Conservation (phyloP, 768 basidiomycete species). For the Lactarius psammicola region DNA sequence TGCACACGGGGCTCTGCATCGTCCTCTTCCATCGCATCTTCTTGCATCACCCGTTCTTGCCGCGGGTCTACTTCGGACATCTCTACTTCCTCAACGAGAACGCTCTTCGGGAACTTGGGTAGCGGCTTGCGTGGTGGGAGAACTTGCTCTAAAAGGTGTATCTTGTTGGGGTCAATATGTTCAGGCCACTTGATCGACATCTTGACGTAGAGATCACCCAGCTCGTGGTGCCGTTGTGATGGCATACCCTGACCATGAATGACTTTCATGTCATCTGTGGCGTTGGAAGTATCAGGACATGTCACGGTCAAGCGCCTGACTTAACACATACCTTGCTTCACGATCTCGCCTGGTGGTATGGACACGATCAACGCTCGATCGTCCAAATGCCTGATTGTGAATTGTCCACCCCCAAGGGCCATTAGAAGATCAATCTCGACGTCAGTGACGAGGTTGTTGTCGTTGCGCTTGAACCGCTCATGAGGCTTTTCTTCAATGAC, state of each 20-base stretch:
- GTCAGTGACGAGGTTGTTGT: conserved; percentile 82
- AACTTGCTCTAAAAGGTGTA: conserved; percentile 77
- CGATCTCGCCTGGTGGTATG: conserved; percentile 84
- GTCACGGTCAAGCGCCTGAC: conserved; percentile 3
- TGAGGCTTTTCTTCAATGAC: conserved; percentile 93
- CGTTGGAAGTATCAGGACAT: conserved; percentile 10
- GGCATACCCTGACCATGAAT: conserved; percentile 98
- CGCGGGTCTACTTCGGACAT: conserved; percentile 77
- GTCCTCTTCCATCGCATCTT: conserved; percentile 92
- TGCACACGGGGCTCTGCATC: conserved; percentile 89
- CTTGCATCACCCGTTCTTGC: conserved; percentile 49
- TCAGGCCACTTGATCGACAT: conserved; percentile 90
- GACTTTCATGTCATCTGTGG: conserved; percentile 80
- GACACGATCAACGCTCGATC: conserved; percentile 84
- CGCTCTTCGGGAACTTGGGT: conserved; percentile 63
- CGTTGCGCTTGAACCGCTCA: conserved; percentile 83
- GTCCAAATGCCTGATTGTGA: conserved; percentile 90
- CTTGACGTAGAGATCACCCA: conserved; percentile 89
- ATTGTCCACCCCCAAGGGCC: conserved; percentile 88
- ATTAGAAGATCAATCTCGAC: conserved; percentile 93
- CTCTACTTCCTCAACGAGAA: conserved; percentile 79
- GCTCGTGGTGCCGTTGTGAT: conserved; percentile 95
- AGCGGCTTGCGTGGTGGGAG: conserved; percentile 75
- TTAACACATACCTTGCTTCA: conserved; percentile 77
- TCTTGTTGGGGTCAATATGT: conserved; percentile 59